Evolutionary conservation across 2,329 filamentous ascomycete genomes (phyloP).

Genomic region (Fusarium sp.): DNA sequence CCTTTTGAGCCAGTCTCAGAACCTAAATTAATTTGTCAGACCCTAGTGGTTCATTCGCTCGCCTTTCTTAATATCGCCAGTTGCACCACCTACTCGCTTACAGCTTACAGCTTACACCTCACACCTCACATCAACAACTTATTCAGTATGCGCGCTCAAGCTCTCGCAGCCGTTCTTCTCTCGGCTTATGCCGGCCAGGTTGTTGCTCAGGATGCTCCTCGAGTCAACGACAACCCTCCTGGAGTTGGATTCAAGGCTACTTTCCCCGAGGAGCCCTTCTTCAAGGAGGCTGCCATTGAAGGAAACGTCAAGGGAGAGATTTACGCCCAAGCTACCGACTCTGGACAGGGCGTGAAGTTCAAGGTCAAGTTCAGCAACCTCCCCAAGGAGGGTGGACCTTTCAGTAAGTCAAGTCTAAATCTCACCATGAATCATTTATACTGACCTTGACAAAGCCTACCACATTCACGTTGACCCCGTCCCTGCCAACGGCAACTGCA

Average conservation of each 20-base stretch:
- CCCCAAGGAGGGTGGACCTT: slow-evolving; percentile 67
- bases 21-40: slow-evolving; percentile 7
- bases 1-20: slow-evolving; percentile 26
- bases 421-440: neutral
- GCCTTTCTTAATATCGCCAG: slow-evolving; percentile 1
- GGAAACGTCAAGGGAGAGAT: slow-evolving; percentile 68
- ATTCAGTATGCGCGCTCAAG: slow-evolving; percentile 39
- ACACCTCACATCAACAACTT: neutral
- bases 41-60: slow-evolving; percentile 33
- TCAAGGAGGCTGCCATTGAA: slow-evolving; percentile 57
- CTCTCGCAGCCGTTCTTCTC: slow-evolving; percentile 43
- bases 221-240: slow-evolving; percentile 66
- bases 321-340: slow-evolving; percentile 56
- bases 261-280: slow-evolving; percentile 65
- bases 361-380: slow-evolving; percentile 68
- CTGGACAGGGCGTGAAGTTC: slow-evolving; percentile 67
- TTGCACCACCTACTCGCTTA: slow-evolving; percentile 16
- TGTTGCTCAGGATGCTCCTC: slow-evolving; percentile 58
- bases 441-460: slow-evolving; percentile 63
- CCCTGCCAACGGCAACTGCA: slow-evolving; percentile 76
- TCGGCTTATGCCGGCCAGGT: slow-evolving; percentile 46
- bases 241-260: slow-evolving; percentile 65
- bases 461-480: slow-evolving; percentile 77
- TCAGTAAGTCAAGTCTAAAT: slow-evolving; percentile 59
- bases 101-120: neutral